These are phyloP conservation scores for Danielozyma ontarioensis DNA, from an alignment of 805 yeast genomes.

Conservation along the genomic window DNA sequence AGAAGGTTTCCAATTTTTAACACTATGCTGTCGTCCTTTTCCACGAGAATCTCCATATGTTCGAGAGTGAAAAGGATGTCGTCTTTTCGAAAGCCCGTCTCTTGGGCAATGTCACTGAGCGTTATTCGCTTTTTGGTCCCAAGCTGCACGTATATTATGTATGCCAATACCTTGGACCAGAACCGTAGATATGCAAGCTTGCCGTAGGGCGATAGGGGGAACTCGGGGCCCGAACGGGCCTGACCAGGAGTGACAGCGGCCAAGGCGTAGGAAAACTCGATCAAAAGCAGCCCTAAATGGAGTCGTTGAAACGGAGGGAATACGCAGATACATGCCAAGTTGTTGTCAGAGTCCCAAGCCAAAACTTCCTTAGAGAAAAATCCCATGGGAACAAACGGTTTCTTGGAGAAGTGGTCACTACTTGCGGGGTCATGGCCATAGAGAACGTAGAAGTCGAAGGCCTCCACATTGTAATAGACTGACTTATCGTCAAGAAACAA, in stretches of 20 bases:
- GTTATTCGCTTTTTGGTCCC: constrained; percentile 22
- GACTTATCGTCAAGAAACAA: constrained; percentile 87
- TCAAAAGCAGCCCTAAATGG: constrained; percentile 71
- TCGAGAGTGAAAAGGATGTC: constrained; percentile 59
- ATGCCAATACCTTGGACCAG: constrained; percentile 55
- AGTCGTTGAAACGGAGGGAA: constrained; percentile 89
- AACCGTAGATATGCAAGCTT: constrained; percentile 61
- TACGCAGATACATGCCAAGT: constrained; percentile 84
- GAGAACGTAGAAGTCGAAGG: constrained; percentile 73
- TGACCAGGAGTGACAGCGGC: constrained; percentile 54
- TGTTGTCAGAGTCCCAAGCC: constrained; percentile 70
- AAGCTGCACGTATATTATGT: constrained; percentile 10
- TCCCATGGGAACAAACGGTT: constrained; percentile 49
- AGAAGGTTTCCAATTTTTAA: constrained; percentile 17
- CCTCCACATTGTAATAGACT: constrained; percentile 72
- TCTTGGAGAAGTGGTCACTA: constrained; percentile 32
- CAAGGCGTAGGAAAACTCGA: constrained; percentile 76
- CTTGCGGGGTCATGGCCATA: constrained; percentile 43
- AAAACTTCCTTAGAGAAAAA: constrained; percentile 85
- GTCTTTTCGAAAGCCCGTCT: constrained; percentile 59
- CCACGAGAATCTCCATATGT: constrained; percentile 37
- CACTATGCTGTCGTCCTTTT: constrained; percentile 5
- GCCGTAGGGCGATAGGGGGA: constrained; percentile 84
- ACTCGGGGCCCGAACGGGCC: constrained; percentile 80
- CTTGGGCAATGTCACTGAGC: constrained; percentile 44